Evolutionary conservation across 2,329 filamentous ascomycete genomes (phyloP).

Genomic region (Fusarium floridanum): DNA sequence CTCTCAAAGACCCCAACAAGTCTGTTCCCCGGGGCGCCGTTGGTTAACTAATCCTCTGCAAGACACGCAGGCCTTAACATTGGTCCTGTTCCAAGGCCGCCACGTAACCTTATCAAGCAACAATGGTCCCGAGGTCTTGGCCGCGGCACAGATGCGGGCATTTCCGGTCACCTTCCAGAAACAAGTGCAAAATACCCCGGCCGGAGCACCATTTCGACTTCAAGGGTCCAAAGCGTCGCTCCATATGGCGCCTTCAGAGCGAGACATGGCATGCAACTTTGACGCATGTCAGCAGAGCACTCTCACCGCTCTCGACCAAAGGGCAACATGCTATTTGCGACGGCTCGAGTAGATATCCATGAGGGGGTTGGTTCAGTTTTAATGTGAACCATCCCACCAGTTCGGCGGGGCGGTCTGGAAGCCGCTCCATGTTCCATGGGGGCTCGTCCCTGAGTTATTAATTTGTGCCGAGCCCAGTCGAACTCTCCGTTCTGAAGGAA

Average conservation of each 20-base stretch:
- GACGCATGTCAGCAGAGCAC: conserved; percentile 36
- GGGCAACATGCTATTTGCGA: conserved; percentile 26
- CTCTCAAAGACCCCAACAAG: not conserved
- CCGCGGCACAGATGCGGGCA: conserved; percentile 11
- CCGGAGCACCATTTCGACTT: conserved; percentile 3
- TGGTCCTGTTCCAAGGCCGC: conserved; percentile 11
- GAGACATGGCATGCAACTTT: conserved; percentile 21
- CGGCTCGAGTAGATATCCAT: conserved; percentile 15
- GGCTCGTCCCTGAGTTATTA: conserved; percentile 18
- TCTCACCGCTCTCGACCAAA: conserved; percentile 33
- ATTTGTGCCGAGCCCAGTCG: not conserved
- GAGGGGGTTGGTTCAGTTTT: not conserved
- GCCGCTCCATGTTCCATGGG: conserved; percentile 2
- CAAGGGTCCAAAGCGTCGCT: conserved; percentile 29
- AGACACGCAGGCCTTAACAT: conserved; percentile 1
- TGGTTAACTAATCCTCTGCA: not conserved
- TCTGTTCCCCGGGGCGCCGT: not conserved
- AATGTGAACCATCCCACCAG: conserved; percentile 3
- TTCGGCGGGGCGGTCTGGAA: conserved; percentile 28
- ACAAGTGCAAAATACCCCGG: conserved; percentile 1
- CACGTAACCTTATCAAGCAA: conserved; percentile 24
- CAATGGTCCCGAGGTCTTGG: conserved; percentile 13
- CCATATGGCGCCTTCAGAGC: conserved; percentile 8
- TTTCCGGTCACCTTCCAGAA: conserved; percentile 25
- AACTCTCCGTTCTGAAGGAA: conserved; percentile 14